Conservation (phyloP, 805 yeast species). For the Yueomyces sinensis region DNA sequence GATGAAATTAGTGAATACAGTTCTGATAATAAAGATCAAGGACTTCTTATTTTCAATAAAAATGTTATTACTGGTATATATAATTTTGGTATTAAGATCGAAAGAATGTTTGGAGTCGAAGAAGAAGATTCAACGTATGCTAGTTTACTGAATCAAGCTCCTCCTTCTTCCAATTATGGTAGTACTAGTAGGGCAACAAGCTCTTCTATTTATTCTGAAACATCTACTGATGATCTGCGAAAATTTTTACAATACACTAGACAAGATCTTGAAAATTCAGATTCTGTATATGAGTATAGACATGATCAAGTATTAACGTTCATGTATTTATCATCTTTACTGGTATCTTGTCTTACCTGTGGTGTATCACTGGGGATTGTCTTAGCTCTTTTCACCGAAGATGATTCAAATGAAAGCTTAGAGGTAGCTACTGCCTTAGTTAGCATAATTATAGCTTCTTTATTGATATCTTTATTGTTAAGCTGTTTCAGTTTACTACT, state of each 20-base stretch:
- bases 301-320: constrained; percentile 23
- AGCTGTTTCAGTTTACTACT: constrained; percentile 13
- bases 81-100: constrained; percentile 7
- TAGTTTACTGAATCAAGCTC: constrained; percentile 1
- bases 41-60: constrained; percentile 15
- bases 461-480: constrained; percentile 14
- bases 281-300: constrained; percentile 15
- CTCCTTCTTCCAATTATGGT: background rate
- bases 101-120: constrained; percentile 4
- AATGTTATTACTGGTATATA: constrained; percentile 13
- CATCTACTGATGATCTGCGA: constrained; percentile 7
- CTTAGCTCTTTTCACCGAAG: constrained; percentile 13
- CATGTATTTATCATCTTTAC: constrained; percentile 15
- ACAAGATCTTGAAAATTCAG: constrained; percentile 13
- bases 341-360: constrained; percentile 16
- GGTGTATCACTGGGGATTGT: constrained; percentile 18
- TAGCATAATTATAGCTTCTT: constrained; percentile 10
- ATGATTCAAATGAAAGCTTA: constrained; percentile 4
- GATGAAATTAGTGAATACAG: background rate
- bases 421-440: constrained; percentile 12
- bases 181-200: background rate
- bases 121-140: background rate
- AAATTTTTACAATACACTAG: constrained; percentile 8
- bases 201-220: background rate
- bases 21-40: constrained; percentile 6